phyloP scores from a whole-genome alignment of 305 asterid species.

The Fraxinus albicans region DNA sequence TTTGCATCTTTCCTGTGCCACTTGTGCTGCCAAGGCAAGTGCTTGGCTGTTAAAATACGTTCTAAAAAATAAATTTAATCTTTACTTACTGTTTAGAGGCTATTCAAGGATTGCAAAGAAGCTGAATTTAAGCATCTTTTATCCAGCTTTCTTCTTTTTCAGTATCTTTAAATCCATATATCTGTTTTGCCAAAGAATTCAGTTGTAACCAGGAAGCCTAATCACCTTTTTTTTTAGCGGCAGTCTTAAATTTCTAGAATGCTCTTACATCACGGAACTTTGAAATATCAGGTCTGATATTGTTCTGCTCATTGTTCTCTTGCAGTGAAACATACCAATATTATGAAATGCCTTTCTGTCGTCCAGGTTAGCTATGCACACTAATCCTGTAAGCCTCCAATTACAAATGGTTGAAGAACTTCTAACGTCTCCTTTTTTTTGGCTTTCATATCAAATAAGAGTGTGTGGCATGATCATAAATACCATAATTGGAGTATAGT shows the following conservation, averaged over 20 bases:
- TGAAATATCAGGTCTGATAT: conserved; percentile 28
- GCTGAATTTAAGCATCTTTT: background rate
- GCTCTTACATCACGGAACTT: background rate
- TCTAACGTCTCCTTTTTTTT: background rate
- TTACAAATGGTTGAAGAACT: conserved; percentile 17
- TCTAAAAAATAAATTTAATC: background rate
- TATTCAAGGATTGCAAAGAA: background rate
- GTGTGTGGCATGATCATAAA: background rate
- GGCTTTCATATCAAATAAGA: conserved; percentile 5
- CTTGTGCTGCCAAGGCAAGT: background rate
- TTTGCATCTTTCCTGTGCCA: background rate
- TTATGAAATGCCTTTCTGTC: conserved; percentile 86
- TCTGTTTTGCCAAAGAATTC: background rate
- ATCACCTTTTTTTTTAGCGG: background rate
- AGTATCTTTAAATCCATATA: background rate
- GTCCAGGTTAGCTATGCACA: conserved; percentile 67
- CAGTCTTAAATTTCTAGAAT: conserved; percentile 2
- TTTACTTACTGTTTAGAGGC: background rate
- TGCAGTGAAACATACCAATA: conserved; percentile 94
- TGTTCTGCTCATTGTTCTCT: conserved; percentile 36
- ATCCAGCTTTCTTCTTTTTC: background rate
- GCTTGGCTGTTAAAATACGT: background rate
- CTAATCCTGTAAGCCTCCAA: conserved; percentile 11
- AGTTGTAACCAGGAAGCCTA: background rate
- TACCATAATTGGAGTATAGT: background rate